Base-by-base conservation (phyloP, 371 early-diverging fungal genomes). In the Rhizopus delemar region DNA sequence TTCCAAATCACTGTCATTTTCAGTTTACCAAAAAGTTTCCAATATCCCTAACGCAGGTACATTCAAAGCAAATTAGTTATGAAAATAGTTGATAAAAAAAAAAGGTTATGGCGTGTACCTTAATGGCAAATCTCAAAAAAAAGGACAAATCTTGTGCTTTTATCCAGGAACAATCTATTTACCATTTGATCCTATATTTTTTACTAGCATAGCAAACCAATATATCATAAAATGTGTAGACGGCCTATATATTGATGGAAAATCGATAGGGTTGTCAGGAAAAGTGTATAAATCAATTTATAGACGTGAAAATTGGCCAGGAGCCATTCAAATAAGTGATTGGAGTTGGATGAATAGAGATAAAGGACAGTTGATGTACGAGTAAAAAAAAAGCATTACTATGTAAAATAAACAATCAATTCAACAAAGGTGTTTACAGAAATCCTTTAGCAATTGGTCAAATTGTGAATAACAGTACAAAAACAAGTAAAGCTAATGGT, bases 371-470 rank as follows among this genome's bases (percentile, higher is more conserved):
- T 32, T 59, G 22, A 45, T 8, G 55, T 63, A 54, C 15, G 46
- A 13, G 11, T 49, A 46, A 28, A 51, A 15, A 46, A 22, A 46
- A 36, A 1, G 16, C 5, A 31, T 16, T 39, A 13, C n/a, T 38
- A 50, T 15, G 34, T 43, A 46, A 15, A 22, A 22, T 22, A 22
- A 22, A 22, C 22, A 22, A 22, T 22, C 22, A 22, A 22, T 22
- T 22, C 22, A 22, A 22, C 22, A 22, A 22, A 22, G 22, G 41
- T 46, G 34, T 29, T 7, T 22, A 57, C 33, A 80, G 74, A 15
- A 84, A 82, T 41, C 82, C 85, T 5, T 49, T 84, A 8, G 80
- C 81, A 3, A 62, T 82, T n/a, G 85, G 85, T 4, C 85, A 84
- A 38, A 70, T 73, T 53, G 79, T 84, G 32, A 84, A 84, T 53